Base-by-base conservation (phyloP, 495 filamentous ascomycete genomes). In the Lophiotrema nucula region DNA sequence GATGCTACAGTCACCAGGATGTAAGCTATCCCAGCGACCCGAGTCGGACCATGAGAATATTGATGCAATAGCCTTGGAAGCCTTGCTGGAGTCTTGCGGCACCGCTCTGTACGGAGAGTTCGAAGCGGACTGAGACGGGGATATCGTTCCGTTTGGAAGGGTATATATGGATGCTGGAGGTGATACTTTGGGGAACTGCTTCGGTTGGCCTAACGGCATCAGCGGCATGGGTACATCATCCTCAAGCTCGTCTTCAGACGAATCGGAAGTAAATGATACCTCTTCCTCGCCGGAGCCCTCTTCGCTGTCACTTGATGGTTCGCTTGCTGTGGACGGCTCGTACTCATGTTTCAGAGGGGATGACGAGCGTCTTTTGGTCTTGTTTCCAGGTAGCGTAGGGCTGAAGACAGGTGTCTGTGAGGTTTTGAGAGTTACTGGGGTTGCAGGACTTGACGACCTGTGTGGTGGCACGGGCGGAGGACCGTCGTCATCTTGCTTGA, bases 311-410 rank as follows among this genome's bases (percentile, higher is more conserved):
- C 72, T 73, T 12, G 75, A 74, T 23, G 75, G 79, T 43, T 75
- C 53, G 67, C 88, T 88, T 47, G 82, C 83, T 37, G 89, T 92
- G 0, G 93, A 97, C 2, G 95, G 95, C 61, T 90, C 88, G 65
- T 96, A 99, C 74, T 99, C 91, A 65, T 97, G 93, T 72, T 99
- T 99, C 54, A 99, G 77, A 8, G 95, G 95, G 8, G 95, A 97
- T 3, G 95, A 97, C 23, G 85, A 87, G 4, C 89, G 81, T 25
- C 92, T 79, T 64, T 67, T 31, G 69, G 63, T 28, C 73, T 67
- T 54, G 66, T 71, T 55, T 3, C 45, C 64, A 51, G 62, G 65
- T 39, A 68, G 39, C 10, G 60, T 51, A 8, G 73, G 71, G 12
- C 70, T 73, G 50, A 74, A 70, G 73, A 77, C 44, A 62, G 67